Percentiles rank a stretch among this genome's conserved stretches.
Conservation (phyloP, 257 asterid genomes). For the Ballota nigra region DNA sequence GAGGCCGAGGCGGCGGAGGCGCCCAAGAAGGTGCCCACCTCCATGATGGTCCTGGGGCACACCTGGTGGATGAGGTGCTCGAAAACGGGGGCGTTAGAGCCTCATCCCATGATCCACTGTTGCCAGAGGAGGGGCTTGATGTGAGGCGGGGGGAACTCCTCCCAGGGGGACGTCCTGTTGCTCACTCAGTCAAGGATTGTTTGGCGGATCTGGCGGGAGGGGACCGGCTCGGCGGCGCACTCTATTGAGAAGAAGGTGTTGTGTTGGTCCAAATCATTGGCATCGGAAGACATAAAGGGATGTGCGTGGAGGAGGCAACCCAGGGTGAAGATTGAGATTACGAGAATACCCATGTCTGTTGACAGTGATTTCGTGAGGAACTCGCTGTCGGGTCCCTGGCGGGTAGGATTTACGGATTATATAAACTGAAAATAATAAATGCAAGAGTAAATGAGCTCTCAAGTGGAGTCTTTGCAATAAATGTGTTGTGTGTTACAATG, state of each 20-base stretch:
- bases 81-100: constrained; percentile 56
- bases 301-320: constrained; percentile 36
- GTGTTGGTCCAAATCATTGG: constrained; percentile 34
- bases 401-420: too few species aligned
- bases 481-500: too few species aligned
- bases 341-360: too few species aligned
- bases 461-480: too few species aligned
- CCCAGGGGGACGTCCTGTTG: constrained; percentile 56
- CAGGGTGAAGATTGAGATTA: constrained; percentile 25
- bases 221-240: constrained; percentile 27
- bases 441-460: too few species aligned
- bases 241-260: constrained; percentile 20
- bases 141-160: constrained; percentile 51
- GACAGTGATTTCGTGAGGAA: too few species aligned
- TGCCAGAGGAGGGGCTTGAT: constrained; percentile 26
- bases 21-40: constrained; percentile 63
- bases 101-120: constrained; percentile 53
- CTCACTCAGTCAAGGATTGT: constrained; percentile 46
- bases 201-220: constrained; percentile 14
- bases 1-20: constrained; percentile 54
- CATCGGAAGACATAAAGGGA: constrained; percentile 6
- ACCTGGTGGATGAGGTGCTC: constrained; percentile 42
- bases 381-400: too few species aligned
- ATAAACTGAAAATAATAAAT: too few species aligned
- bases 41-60: constrained; percentile 49